Percentiles rank a stretch among this genome's conserved stretches.
These are phyloP conservation scores for Biancaea sappan DNA, from an alignment of 306 rosid species.

Conservation along the genomic window DNA sequence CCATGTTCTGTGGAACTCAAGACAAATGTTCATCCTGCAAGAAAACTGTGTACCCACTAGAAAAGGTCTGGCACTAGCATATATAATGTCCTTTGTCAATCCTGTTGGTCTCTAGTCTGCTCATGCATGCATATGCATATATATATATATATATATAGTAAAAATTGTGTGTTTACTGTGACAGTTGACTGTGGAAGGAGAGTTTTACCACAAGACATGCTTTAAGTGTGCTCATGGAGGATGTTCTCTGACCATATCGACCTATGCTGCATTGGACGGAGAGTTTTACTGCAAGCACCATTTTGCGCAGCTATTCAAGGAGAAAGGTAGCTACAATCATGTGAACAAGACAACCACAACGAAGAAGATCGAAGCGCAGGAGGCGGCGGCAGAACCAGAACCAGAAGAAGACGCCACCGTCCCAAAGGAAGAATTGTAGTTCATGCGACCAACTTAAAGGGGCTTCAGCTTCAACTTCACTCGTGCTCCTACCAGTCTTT, in stretches of 20 bases:
- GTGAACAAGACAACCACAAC: constrained; percentile 57
- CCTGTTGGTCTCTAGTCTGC: not conserved
- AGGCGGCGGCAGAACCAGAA: constrained; percentile 16
- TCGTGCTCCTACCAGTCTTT: too few species aligned
- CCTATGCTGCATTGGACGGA: constrained; percentile 77
- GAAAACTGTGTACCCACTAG: constrained; percentile 76
- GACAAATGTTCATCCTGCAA: constrained; percentile 70
- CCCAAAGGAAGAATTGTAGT: constrained; percentile 32
- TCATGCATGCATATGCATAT: too few species aligned
- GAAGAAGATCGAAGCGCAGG: constrained; percentile 39
- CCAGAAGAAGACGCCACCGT: constrained; percentile 17
- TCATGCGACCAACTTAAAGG: not conserved
- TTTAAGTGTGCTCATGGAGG: constrained; percentile 75
- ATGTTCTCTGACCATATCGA: constrained; percentile 57
- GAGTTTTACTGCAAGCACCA: constrained; percentile 74
- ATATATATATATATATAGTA: not conserved
- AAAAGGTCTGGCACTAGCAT: constrained; percentile 47
- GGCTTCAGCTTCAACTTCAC: not conserved
- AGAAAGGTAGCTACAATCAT: constrained; percentile 75
- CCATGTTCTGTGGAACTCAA: constrained; percentile 73
- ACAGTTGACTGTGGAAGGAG: constrained; percentile 71
- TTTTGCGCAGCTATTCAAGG: constrained; percentile 77
- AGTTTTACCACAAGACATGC: constrained; percentile 67
- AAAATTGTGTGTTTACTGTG: not conserved
- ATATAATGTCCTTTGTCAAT: not conserved